Base-by-base conservation (phyloP, 73 alveolate species). In the Tetrahymena borealis region DNA sequence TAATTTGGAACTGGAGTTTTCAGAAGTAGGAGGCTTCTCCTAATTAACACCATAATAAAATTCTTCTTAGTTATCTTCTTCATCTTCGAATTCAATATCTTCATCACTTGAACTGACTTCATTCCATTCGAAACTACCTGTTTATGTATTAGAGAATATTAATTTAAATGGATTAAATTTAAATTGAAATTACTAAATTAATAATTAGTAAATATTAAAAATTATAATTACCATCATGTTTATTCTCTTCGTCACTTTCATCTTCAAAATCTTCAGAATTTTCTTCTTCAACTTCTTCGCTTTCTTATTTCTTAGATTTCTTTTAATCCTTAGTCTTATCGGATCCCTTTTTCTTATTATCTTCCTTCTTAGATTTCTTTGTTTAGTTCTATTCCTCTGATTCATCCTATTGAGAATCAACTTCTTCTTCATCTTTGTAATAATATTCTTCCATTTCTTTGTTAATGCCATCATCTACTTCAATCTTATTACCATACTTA, bases 401-500 rank as follows among this genome's bases (percentile, higher is more conserved):
- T 11, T 90, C 93, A 32, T 79, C 40, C 90, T 91, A 32, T 20
- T 91, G 39, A 32, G 39, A 91, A 78, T 36, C 91, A 15, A 77
- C 39, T 38, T 40, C 79, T 78, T 93, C 96, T 24, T 96, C 96
- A 78, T 94, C 94, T n/a, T 92, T 93, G 79, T 95, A 94, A 94
- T 95, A 96, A 93, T 97, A 96, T 90, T 97, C 99, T 36, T 95
- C 96, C 40, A 95, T 94, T 78, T 94, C 98, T 33, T 91, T 60
- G 31, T 60, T 60, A 1, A 60, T n/a, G 2, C 85, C 85, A 60
- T 60, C 93, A 38, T 95, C 97, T 31, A 93, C 90, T 13, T 95
- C 95, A 91, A 91, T 94, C 39, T 91, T 92, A 39, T 94, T 97
- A n/a, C 99, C 99, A 95, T 97, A 97, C 91, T 96, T 96, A 94